Evolutionary conservation across 306 rosid genomes (phyloP).

Genomic region (Sicyos baderoa): DNA sequence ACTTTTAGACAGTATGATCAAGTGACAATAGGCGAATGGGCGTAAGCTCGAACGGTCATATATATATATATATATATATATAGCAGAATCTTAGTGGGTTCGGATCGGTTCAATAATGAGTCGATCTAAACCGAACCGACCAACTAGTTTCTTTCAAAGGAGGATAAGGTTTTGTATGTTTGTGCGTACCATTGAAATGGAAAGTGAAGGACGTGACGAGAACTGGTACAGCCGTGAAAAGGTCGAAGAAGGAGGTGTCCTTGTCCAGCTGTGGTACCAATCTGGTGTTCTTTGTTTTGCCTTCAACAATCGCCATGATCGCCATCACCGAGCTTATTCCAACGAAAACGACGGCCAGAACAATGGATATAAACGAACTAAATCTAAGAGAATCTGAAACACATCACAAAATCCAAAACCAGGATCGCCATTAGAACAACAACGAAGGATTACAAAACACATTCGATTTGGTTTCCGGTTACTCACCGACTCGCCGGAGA

Average conservation of each 20-base stretch:
- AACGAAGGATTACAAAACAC: too few species aligned
- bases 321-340: constrained; percentile 75
- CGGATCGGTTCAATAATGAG: neutral
- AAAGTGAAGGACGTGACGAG: constrained; percentile 87
- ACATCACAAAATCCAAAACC: neutral
- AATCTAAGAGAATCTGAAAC: constrained; percentile 62
- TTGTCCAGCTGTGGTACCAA: constrained; percentile 52
- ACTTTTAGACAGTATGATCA: too few species aligned
- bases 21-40: too few species aligned
- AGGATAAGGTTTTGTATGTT: neutral
- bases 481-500: constrained; percentile 58
- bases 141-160: neutral
- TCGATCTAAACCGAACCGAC: neutral
- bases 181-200: constrained; percentile 64
- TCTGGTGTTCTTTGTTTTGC: constrained; percentile 60
- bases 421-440: too few species aligned
- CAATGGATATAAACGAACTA: constrained; percentile 67
- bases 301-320: constrained; percentile 50
- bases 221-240: constrained; percentile 90
- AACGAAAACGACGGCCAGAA: constrained; percentile 76
- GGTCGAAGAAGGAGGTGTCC: constrained; percentile 70
- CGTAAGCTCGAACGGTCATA: too few species aligned
- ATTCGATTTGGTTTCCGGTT: neutral
- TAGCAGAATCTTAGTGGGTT: too few species aligned
- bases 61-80: too few species aligned